Evolutionary conservation across 345 rosid species (phyloP).

Genomic region (Leavenworthia alabamica): DNA sequence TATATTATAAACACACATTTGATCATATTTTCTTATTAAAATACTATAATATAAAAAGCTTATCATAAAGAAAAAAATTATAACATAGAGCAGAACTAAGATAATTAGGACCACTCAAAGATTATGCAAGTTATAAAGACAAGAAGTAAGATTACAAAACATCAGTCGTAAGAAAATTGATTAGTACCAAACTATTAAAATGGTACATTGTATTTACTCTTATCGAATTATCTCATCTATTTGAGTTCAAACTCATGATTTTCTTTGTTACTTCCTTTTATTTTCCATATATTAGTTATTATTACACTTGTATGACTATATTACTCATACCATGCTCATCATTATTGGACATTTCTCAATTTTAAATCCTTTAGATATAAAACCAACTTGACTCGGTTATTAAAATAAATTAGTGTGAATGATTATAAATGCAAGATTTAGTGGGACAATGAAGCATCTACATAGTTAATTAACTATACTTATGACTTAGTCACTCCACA

Average conservation of each 20-base stretch:
- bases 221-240: not conserved
- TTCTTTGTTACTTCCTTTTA: slow-evolving; percentile 15
- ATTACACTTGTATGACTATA: not conserved
- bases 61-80: not conserved
- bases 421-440: not conserved
- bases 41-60: not conserved
- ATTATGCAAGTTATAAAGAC: not conserved
- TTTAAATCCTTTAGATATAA: not conserved
- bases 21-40: not conserved
- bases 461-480: not conserved
- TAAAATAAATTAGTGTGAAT: not conserved
- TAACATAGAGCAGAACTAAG: not conserved
- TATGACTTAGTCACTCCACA: slow-evolving; percentile 16
- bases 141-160: slow-evolving; percentile 1
- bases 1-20: not conserved
- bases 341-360: not conserved
- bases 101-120: slow-evolving; percentile 7
- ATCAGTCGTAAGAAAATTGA: slow-evolving; percentile 15
- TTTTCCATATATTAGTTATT: not conserved
- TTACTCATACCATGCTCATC: not conserved
- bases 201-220: slow-evolving; percentile 26
- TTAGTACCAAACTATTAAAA: slow-evolving; percentile 20
- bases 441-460: not conserved
- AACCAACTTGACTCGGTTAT: not conserved
- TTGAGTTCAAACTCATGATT: slow-evolving; percentile 8